phyloP scores from a whole-genome alignment of 1,139 yeast species.

The Candida labiduridarum region DNA sequence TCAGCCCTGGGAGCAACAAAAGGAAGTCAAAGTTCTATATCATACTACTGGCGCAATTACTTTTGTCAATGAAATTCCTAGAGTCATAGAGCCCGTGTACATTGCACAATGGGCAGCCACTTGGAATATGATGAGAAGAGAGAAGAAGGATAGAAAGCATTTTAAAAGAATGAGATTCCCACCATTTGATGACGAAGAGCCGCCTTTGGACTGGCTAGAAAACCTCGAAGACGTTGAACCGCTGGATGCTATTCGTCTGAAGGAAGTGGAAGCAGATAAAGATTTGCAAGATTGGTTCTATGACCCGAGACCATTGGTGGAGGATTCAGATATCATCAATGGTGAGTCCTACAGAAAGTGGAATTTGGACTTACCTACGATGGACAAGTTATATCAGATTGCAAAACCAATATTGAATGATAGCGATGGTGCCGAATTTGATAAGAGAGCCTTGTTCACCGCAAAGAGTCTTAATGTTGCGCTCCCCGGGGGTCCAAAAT shows the following conservation, averaged over 20 bases:
- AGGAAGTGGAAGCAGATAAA: conserved; percentile 65
- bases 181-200: conserved; percentile 97
- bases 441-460: conserved; percentile 76
- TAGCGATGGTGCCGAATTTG: conserved; percentile 62
- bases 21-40: conserved; percentile 85
- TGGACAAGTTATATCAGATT: conserved; percentile 67
- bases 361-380: conserved; percentile 61
- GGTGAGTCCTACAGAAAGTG: conserved; percentile 81
- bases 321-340: conserved; percentile 54
- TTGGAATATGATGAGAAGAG: conserved; percentile 93
- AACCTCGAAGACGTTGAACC: conserved; percentile 76
- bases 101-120: conserved; percentile 94
- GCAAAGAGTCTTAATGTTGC: conserved; percentile 88
- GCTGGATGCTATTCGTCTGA: conserved; percentile 66
- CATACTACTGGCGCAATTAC: conserved; percentile 95
- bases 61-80: conserved; percentile 88
- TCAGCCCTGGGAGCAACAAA: conserved; percentile 93
- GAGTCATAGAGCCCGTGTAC: conserved; percentile 90
- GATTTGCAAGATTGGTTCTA: conserved; percentile 75
- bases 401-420: conserved; percentile 72
- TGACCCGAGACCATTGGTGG: conserved; percentile 74
- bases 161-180: conserved; percentile 93
- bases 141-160: conserved; percentile 85
- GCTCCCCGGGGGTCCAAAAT: conserved; percentile 94
- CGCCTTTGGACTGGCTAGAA: conserved; percentile 82